These are phyloP conservation scores for Hymenoscyphus linearis DNA, from an alignment of 2,329 filamentous ascomycete genomes.

Conservation along the genomic window DNA sequence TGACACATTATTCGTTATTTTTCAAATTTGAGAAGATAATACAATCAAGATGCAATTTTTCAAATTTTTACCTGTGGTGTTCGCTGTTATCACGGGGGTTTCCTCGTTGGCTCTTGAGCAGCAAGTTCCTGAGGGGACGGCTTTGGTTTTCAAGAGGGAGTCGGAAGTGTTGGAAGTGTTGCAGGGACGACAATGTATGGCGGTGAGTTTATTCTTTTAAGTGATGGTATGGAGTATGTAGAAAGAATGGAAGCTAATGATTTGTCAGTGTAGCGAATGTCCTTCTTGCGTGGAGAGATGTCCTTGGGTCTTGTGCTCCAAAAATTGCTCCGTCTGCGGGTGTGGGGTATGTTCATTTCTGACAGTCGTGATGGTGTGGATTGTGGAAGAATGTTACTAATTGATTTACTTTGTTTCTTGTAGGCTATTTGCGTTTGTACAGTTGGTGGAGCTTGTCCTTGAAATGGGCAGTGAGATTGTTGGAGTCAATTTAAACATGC, in stretches of 20 bases:
- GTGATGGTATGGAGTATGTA: neutral
- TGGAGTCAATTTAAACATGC: neutral
- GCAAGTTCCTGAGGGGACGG: neutral
- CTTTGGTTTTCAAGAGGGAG: neutral
- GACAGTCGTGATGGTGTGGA: neutral
- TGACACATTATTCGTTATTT: neutral
- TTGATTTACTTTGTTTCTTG: neutral
- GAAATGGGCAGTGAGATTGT: neutral
- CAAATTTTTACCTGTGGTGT: neutral
- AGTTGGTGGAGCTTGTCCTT: neutral
- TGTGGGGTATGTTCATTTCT: neutral
- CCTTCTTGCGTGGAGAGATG: neutral
- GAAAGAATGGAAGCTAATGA: neutral
- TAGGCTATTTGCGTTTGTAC: neutral
- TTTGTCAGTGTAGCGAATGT: neutral
- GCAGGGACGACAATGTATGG: neutral
- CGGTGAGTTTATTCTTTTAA: neutral
- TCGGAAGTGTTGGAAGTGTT: neutral
- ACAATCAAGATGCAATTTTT: neutral
- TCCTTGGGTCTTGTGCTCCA: neutral
- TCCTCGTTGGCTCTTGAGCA: neutral
- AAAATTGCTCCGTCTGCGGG: neutral
- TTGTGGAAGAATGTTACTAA: neutral
- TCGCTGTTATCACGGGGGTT: neutral
- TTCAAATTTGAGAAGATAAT: neutral